Evolutionary conservation across 2,329 filamentous ascomycete genomes (phyloP), one percentile per base, ranked within the genome.

Genomic region (Aspergillus luchuensis): DNA sequence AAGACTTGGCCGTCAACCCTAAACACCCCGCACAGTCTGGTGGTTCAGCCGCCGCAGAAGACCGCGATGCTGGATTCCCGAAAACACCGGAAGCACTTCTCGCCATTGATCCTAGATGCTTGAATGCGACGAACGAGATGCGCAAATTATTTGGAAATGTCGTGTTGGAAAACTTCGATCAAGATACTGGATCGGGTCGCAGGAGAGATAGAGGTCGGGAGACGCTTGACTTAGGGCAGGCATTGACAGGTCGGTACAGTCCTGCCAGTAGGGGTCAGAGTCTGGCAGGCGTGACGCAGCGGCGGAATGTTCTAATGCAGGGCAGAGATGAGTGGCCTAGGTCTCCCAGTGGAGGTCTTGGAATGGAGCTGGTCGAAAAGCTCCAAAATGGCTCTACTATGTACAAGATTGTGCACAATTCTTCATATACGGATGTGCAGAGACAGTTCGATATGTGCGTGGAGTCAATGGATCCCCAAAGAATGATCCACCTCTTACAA

Each of bases 121-220:
- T 99, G 10, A 93, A 94, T 72, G 91, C 91, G 7, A 83, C 89
- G 38, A 96, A 97, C 70, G 95, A 99, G 79, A 97, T 99, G 92
- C 89, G 87, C 59, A 85, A 84, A 65, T 78, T 91, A 0, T 91
- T 91, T 72, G 89, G 89, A 4, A 84, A 84, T 63, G 84, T 86
- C 25, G 87, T 87, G 21, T 70, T 89, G 10, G 85, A 89, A 67
- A 80, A 78, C 30, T 81, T 85, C 55, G 84, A 87, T 47, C 82
- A 83, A 36, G 75, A 75, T 49, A 70, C 71, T 57, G 73, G 72
- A 49, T 71, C 79, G 17, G 78, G 79, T 30, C 78, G 83, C 59
- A 78, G 81, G 84, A 73, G 85, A 80, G 70, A 89, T 83, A 75
- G 85, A 80, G 70, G 83, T 60, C 74, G 74, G 57, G 78, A 80